Evolutionary conservation across 139 green algal species (phyloP).

Genomic region (Micractinium sp.): DNA sequence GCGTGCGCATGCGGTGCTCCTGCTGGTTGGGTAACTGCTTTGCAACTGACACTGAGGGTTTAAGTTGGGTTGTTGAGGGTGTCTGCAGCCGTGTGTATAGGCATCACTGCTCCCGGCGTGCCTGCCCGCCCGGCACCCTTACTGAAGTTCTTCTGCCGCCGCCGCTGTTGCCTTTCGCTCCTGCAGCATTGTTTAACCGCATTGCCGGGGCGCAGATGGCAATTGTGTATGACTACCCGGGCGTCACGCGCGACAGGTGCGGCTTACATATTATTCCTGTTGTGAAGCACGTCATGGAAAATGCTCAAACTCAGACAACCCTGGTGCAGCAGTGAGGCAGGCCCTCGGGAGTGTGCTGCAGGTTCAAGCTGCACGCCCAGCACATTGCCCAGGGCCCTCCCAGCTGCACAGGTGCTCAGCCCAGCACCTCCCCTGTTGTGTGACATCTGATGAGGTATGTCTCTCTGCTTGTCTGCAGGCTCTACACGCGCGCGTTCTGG

Average conservation of each 20-base stretch:
- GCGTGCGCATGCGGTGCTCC: neutral
- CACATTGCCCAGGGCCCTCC: too few species aligned
- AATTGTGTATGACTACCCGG: conserved; percentile 96
- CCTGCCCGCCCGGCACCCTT: too few species aligned
- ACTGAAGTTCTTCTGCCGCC: neutral
- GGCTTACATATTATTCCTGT: too few species aligned
- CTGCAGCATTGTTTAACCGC: conserved; percentile 93
- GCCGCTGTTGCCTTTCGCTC: neutral
- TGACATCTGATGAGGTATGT: neutral
- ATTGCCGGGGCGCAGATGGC: conserved; percentile 80
- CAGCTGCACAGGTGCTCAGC: neutral
- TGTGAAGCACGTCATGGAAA: too few species aligned
- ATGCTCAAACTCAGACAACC: too few species aligned
- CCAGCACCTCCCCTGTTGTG: neutral
- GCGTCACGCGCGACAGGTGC: conserved; percentile 77
- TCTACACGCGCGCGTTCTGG: conserved; percentile 94
- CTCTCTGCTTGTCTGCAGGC: conserved; percentile 36
- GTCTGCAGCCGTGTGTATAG: too few species aligned
- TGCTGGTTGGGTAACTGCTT: conserved; percentile 76
- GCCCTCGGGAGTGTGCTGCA: neutral
- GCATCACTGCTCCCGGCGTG: neutral
- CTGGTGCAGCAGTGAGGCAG: too few species aligned
- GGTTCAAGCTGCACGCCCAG: neutral
- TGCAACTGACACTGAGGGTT: conserved; percentile 86
- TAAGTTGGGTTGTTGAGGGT: neutral